These are phyloP conservation scores for Stemphylium vesicarium DNA, from an alignment of 2,329 filamentous ascomycete species.

Conservation along the genomic window DNA sequence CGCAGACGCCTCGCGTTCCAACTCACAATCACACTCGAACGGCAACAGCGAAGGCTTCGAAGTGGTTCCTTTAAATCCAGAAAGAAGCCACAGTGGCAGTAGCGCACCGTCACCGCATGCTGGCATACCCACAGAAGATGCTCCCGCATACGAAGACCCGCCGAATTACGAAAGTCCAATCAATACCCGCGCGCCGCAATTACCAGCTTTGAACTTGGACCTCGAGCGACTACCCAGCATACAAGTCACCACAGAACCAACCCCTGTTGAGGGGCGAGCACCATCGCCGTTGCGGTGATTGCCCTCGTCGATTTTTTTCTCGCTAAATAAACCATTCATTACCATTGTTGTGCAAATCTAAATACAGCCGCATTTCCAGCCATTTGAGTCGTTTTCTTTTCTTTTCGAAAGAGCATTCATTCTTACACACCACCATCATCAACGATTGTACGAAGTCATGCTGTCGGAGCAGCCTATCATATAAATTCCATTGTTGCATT, in stretches of 20 bases:
- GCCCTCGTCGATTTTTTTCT: neutral
- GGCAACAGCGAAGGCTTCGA: constrained; percentile 50
- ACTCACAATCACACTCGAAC: constrained; percentile 22
- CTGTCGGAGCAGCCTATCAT: neutral
- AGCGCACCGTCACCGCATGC: constrained; percentile 28
- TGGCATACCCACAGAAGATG: constrained; percentile 40
- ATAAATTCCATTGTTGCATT: neutral
- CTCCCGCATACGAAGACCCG: constrained; percentile 55
- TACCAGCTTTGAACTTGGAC: constrained; percentile 49
- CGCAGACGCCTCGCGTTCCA: constrained; percentile 31
- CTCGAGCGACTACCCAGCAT: constrained; percentile 54
- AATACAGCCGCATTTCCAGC: neutral
- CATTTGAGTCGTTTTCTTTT: neutral
- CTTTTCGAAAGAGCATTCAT: neutral
- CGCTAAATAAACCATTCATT: neutral
- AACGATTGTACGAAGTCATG: neutral
- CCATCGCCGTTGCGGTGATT: constrained; percentile 16
- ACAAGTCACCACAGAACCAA: constrained; percentile 49
- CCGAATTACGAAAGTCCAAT: constrained; percentile 56
- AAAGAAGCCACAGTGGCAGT: constrained; percentile 35
- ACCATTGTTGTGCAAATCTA: neutral
- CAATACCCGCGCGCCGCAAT: constrained; percentile 36
- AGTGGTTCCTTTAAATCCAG: constrained; percentile 49
- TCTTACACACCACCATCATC: neutral
- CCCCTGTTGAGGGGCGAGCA: constrained; percentile 25